Evolutionary conservation across 2,329 filamentous ascomycete genomes (phyloP).

Genomic region (Colletotrichum lini): DNA sequence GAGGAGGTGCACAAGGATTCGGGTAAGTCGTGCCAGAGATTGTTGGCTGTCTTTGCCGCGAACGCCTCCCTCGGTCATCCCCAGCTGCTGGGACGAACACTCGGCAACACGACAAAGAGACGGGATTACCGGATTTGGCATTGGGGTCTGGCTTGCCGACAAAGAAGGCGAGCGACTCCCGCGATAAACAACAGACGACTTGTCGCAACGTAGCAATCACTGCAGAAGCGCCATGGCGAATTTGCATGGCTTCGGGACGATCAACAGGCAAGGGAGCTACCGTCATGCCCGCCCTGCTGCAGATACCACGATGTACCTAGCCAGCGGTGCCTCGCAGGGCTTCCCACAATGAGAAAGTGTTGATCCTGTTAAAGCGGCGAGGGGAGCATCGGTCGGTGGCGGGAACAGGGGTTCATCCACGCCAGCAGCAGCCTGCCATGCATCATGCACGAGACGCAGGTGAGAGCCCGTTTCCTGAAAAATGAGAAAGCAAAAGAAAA

Average conservation of each 20-base stretch:
- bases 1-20: neutral
- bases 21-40: neutral
- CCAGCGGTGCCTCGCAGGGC: constrained; percentile 10
- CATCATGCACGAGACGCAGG: constrained; percentile 23
- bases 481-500: neutral
- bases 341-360: constrained; percentile 17
- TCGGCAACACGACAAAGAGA: constrained; percentile 14
- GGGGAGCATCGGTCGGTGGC: constrained; percentile 11
- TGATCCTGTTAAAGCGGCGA: constrained; percentile 27
- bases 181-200: constrained; percentile 5
- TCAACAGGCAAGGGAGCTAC: constrained; percentile 4
- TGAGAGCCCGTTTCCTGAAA: neutral
- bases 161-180: neutral
- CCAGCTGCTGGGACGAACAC: neutral
- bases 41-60: neutral
- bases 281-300: neutral
- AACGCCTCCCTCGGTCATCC: neutral
- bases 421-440: constrained; percentile 1
- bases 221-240: neutral
- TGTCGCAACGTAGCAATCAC: neutral
- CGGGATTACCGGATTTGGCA: constrained; percentile 1
- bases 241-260: neutral
- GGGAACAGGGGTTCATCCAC: constrained; percentile 21
- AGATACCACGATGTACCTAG: neutral
- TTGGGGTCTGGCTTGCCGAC: neutral